Conservation (phyloP, 176 grass and related monocot genomes). For the Musa schizocarpa region DNA sequence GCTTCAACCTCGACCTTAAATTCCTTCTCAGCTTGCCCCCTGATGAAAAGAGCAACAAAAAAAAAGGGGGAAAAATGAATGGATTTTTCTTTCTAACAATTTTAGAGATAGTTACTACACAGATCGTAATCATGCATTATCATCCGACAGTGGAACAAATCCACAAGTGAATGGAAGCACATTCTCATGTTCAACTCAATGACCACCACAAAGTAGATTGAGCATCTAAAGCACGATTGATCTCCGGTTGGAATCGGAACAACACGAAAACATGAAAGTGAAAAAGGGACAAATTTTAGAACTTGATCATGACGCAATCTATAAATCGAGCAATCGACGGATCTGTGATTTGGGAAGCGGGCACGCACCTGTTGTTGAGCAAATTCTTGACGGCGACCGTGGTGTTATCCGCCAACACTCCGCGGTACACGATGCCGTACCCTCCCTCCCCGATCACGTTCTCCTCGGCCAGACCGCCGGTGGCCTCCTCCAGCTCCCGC, state of each 20-base stretch:
- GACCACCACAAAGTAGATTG: too few species aligned
- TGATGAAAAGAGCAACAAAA: slow-evolving; percentile 6
- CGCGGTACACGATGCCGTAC: slow-evolving; percentile 68
- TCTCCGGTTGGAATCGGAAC: too few species aligned
- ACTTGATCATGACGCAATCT: not conserved
- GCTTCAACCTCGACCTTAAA: slow-evolving; percentile 65
- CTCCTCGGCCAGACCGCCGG: slow-evolving; percentile 33
- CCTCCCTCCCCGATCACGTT: slow-evolving; percentile 80
- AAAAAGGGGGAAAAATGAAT: not conserved
- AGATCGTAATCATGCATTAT: too few species aligned
- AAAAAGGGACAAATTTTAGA: not conserved
- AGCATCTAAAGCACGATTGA: too few species aligned
- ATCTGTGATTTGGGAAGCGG: not conserved
- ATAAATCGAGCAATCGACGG: not conserved
- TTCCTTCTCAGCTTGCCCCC: slow-evolving; percentile 87
- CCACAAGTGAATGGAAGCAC: too few species aligned
- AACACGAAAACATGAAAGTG: too few species aligned
- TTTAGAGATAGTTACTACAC: too few species aligned
- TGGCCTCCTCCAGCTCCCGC: slow-evolving; percentile 64
- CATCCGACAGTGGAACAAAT: too few species aligned
- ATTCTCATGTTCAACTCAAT: too few species aligned
- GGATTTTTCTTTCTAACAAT: too few species aligned
- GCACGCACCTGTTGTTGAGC: slow-evolving; percentile 68
- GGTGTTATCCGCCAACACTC: slow-evolving; percentile 49
- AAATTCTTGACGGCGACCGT: slow-evolving; percentile 79